Evolutionary conservation across 345 rosid species (phyloP).

Genomic region (Arabidopsis thaliana): DNA sequence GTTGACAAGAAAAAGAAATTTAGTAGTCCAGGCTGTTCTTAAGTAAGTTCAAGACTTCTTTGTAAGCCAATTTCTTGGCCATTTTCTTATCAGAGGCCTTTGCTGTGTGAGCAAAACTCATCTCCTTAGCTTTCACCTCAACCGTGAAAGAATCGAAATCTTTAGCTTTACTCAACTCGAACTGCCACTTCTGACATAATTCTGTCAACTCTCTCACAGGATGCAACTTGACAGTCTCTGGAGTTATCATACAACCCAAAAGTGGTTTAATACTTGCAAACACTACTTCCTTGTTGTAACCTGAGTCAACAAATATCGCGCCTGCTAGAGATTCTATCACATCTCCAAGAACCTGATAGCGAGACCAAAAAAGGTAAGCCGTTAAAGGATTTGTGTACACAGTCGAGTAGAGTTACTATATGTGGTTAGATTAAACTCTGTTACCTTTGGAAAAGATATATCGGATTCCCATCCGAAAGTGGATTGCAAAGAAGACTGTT

Average conservation of each 20-base stretch:
- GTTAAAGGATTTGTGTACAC: not conserved
- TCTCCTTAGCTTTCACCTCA: conserved; percentile 63
- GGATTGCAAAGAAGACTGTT: conserved; percentile 42
- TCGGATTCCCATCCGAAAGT: conserved; percentile 87
- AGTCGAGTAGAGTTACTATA: not conserved
- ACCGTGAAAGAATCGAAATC: conserved; percentile 40
- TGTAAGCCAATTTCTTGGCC: conserved; percentile 67
- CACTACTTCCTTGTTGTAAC: conserved; percentile 62
- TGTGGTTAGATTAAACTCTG: not conserved
- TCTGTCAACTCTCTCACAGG: conserved; percentile 71
- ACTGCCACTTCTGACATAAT: conserved; percentile 55
- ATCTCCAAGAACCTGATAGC: conserved; percentile 81
- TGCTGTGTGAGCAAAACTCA: conserved; percentile 44
- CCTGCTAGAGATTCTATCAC: conserved; percentile 88
- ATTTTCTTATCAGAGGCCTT: conserved; percentile 52
- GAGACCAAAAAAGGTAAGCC: not conserved
- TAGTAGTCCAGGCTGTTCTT: conserved; percentile 41
- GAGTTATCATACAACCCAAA: conserved; percentile 75
- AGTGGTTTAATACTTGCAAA: conserved; percentile 71
- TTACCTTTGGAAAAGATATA: conserved; percentile 84
- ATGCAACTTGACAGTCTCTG: conserved; percentile 62
- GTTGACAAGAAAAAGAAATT: not conserved
- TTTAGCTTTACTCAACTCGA: conserved; percentile 35
- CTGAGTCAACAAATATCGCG: conserved; percentile 85
- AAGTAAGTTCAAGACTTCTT: conserved; percentile 58